phyloP scores from a whole-genome alignment of 352 stramenopile genomes.

The Elongisporangium anandrum region DNA sequence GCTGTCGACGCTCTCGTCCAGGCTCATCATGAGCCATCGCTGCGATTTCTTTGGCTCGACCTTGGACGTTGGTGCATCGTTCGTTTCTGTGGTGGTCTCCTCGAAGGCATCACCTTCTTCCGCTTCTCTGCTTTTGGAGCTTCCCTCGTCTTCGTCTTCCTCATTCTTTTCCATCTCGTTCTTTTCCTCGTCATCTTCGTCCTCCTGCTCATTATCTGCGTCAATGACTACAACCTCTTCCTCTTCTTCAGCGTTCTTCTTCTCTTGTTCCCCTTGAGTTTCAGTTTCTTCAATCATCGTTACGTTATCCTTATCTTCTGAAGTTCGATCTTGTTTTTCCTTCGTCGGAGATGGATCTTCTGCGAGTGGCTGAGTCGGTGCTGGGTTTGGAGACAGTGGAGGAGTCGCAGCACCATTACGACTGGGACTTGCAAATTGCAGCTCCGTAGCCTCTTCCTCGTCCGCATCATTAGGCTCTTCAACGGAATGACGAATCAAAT shows the following conservation, averaged over 20 bases:
- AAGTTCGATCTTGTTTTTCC: too few species aligned
- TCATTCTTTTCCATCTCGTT: slow-evolving; percentile 10
- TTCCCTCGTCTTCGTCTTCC: slow-evolving; percentile 4
- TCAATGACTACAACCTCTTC: slow-evolving; percentile 5
- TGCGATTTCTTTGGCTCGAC: slow-evolving; percentile 3
- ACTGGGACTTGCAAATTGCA: too few species aligned
- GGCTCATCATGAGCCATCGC: slow-evolving; percentile 7
- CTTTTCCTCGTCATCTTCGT: slow-evolving; percentile 11
- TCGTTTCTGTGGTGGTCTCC: neutral
- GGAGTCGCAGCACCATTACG: too few species aligned
- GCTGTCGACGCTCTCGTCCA: slow-evolving; percentile 14
- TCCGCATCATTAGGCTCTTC: too few species aligned
- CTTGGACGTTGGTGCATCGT: neutral
- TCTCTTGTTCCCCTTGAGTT: neutral
- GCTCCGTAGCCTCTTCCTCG: too few species aligned
- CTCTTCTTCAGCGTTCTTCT: slow-evolving; percentile 6
- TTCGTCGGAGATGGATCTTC: too few species aligned
- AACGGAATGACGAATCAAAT: too few species aligned
- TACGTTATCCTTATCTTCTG: too few species aligned
- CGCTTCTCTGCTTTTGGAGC: neutral
- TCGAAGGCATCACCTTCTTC: slow-evolving; percentile 2
- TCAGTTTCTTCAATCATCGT: too few species aligned
- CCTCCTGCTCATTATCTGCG: slow-evolving; percentile 7
- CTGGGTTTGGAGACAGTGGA: too few species aligned
- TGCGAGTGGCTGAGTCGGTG: too few species aligned